phyloP scores from a whole-genome alignment of 2,329 filamentous ascomycete species.

The Myriosclerotinia scirpicola region DNA sequence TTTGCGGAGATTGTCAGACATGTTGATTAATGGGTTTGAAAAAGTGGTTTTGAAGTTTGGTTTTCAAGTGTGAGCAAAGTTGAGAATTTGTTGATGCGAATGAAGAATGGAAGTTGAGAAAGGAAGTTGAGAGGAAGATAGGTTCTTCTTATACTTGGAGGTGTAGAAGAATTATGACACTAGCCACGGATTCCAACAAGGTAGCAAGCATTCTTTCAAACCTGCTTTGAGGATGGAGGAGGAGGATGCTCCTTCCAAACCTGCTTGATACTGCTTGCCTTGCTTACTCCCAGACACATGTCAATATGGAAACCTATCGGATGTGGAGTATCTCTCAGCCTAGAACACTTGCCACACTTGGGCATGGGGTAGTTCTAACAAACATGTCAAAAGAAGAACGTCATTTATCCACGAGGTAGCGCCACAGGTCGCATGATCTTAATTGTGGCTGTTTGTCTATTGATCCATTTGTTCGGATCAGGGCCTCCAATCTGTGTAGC shows the following conservation, averaged over 20 bases:
- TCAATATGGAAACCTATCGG: too few relatives aligned
- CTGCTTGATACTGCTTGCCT: constrained; percentile 1
- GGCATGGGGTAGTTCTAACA: neutral
- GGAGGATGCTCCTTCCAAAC: neutral
- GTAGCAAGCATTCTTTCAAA: neutral
- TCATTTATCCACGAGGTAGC: neutral
- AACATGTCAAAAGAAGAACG: neutral
- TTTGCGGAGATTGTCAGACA: constrained; percentile 45
- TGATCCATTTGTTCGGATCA: neutral
- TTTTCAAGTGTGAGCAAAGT: neutral
- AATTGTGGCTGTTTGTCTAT: constrained; percentile 12
- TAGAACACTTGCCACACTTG: neutral
- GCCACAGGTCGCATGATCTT: constrained; percentile 11
- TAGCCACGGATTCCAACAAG: neutral
- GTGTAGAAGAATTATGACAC: neutral
- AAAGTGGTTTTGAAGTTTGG: constrained; percentile 1
- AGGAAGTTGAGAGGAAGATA: neutral
- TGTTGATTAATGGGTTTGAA: constrained; percentile 16
- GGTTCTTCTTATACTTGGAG: constrained; percentile 5
- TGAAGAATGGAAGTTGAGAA: neutral
- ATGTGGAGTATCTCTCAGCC: neutral
- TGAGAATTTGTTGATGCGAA: constrained; percentile 5
- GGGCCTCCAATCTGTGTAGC: neutral
- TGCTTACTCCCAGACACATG: neutral
- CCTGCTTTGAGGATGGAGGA: neutral